A percentile compares a stretch with the other conserved stretches of the same genome.
These are phyloP conservation scores for Candida sanyaensis DNA, from an alignment of 1,139 yeast genomes.

Conservation along the genomic window DNA sequence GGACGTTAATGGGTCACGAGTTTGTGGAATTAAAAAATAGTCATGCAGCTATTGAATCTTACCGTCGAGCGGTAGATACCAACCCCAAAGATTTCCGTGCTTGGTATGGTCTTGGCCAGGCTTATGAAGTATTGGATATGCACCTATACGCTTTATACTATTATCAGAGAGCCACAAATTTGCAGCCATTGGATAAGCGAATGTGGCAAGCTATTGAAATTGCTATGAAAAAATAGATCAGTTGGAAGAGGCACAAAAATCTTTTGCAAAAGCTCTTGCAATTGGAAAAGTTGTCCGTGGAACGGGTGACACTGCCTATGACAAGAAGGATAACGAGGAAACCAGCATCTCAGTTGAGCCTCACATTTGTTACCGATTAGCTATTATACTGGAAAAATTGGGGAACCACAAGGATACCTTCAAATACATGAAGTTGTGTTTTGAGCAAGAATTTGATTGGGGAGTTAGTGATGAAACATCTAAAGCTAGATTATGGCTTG, in stretches of 20 bases:
- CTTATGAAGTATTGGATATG: constrained; percentile 96
- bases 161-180: constrained; percentile 85
- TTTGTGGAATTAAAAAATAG: constrained; percentile 94
- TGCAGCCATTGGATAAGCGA: constrained; percentile 86
- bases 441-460: constrained; percentile 64
- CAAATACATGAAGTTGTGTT: constrained; percentile 70
- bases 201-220: constrained; percentile 96
- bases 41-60: constrained; percentile 96
- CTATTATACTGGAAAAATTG: constrained; percentile 61
- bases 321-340: constrained; percentile 12
- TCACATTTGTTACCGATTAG: constrained; percentile 66
- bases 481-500: constrained; percentile 87
- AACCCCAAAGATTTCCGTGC: constrained; percentile 91
- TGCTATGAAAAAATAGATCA: constrained; percentile 84
- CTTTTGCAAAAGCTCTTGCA: constrained; percentile 57
- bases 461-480: constrained; percentile 78
- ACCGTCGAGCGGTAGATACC: constrained; percentile 89
- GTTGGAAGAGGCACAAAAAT: constrained; percentile 61
- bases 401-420: constrained; percentile 56
- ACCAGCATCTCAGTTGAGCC: constrained; percentile 33
- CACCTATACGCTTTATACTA: constrained; percentile 89
- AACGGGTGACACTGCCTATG: constrained; percentile 1
- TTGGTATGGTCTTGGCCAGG: constrained; percentile 98
- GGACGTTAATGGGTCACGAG: constrained; percentile 99
- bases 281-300: constrained; percentile 37